Evolutionary conservation across 306 rosid genomes (phyloP).

Genomic region (Prinsepia uniflora): DNA sequence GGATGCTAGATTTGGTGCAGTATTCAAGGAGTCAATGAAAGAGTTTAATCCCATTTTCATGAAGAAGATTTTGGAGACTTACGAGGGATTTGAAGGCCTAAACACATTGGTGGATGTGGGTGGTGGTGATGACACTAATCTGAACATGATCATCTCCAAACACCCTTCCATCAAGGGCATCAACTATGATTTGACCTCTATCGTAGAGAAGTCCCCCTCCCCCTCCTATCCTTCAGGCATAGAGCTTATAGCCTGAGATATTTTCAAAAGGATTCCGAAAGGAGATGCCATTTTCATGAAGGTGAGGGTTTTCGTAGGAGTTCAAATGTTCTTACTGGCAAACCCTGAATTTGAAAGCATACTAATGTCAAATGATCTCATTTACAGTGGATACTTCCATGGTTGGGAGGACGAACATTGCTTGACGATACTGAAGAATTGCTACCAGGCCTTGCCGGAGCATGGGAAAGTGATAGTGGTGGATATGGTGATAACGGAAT

Average conservation of each 20-base stretch:
- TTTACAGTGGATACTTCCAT: slow-evolving; percentile 27
- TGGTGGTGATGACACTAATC: slow-evolving; percentile 21
- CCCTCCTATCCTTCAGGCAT: slow-evolving; percentile 25
- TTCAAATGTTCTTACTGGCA: not conserved
- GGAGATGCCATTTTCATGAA: slow-evolving; percentile 33
- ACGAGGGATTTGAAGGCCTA: slow-evolving; percentile 26
- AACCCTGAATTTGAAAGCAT: too few relatives aligned
- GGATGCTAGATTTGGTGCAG: slow-evolving; percentile 17
- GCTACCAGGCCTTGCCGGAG: slow-evolving; percentile 24
- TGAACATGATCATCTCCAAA: slow-evolving; percentile 27
- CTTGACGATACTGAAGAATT: slow-evolving; percentile 17
- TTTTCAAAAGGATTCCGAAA: slow-evolving; percentile 24
- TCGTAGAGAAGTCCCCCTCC: slow-evolving; percentile 21
- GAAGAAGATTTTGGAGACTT: slow-evolving; percentile 12
- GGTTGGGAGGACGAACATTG: slow-evolving; percentile 14
- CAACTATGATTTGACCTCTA: slow-evolving; percentile 31
- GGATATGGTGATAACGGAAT: slow-evolving; percentile 25
- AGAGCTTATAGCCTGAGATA: slow-evolving; percentile 25
- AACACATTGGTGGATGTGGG: slow-evolving; percentile 24
- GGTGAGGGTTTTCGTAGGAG: slow-evolving; percentile 2
- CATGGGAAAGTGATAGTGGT: slow-evolving; percentile 24
- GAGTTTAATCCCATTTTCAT: slow-evolving; percentile 12
- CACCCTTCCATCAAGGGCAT: slow-evolving; percentile 27
- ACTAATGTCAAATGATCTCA: not conserved
- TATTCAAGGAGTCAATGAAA: slow-evolving; percentile 20